Evolutionary conservation across 768 basidiomycete species (phyloP).

Genomic region (Suillus clintonianus): DNA sequence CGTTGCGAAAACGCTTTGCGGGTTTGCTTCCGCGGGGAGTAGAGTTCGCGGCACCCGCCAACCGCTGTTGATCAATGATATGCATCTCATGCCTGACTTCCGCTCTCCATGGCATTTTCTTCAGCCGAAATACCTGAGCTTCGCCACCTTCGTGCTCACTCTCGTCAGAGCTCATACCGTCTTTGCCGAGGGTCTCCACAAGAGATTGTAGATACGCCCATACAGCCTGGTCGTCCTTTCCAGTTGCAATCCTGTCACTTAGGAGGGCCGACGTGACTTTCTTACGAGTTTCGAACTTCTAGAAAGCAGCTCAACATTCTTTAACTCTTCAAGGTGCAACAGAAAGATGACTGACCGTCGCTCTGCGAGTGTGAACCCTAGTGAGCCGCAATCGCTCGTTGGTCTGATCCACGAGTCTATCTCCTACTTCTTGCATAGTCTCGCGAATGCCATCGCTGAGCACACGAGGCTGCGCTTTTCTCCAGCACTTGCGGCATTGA

Average conservation of each 20-base stretch:
- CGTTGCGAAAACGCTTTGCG: neutral
- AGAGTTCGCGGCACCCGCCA: neutral
- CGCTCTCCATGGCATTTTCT: neutral
- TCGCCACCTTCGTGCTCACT: neutral
- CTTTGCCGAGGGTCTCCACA: neutral
- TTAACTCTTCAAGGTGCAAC: no score
- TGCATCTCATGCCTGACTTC: neutral
- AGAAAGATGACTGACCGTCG: neutral
- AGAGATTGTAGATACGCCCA: neutral
- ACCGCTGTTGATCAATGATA: neutral
- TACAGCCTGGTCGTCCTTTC: neutral
- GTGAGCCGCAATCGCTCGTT: neutral
- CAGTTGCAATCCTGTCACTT: neutral
- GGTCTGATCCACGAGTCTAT: neutral
- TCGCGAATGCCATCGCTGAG: neutral
- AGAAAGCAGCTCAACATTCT: no score
- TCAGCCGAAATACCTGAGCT: neutral
- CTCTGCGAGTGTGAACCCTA: neutral
- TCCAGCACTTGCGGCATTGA: neutral
- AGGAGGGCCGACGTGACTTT: neutral
- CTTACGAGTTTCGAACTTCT: neutral
- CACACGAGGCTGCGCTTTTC: neutral
- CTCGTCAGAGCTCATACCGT: slow-evolving; percentile 8
- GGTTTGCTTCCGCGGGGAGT: neutral
- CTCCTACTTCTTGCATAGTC: neutral